Evolutionary conservation across 2,329 filamentous ascomycete genomes (phyloP), one percentile per base, ranked within the genome.

Genomic region (Paramyrothecium sp.): DNA sequence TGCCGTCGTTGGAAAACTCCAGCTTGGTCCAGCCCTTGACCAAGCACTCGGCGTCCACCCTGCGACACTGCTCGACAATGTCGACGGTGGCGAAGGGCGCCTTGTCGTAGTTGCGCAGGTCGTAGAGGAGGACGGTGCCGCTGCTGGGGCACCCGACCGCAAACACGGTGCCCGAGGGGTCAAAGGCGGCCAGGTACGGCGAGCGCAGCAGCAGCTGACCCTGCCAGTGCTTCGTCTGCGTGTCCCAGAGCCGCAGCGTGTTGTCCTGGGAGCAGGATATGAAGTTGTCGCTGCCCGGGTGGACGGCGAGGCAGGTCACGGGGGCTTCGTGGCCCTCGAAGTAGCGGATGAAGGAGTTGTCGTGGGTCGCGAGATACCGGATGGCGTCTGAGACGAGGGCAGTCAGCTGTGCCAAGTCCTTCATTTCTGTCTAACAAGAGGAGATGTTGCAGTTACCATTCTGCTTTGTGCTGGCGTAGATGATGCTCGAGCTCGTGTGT

Each of bases 1-100:
- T 96, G 19, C 95, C 95, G 67, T 99, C 95, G 67, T 99, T 99
- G 57, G 91, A 95, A 71, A 99, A 98, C 67, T 97, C 92, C 47
- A 99, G 81, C 65, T 90, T 92, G 2, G 91, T 95, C 95, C 95
- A 99, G 12, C 88, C 88, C 54, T 82, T 82, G 59, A 84, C 78
- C 1, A 82, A 74, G 54, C 89, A 86, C 51, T 88, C 83, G 7
- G 80, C 73, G 61, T 84, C 78, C 53, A 79, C 66, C 67, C 75
- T 58, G 67, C 76, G 69, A 50, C 78, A 77, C 53, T 80, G 75
- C 56, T 88, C 85, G 22, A 86, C 75, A 17, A 98, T 79, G 68
- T 98, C 94, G 67, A 98, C 95, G 10, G 85, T 90, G 12, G 88
- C 84, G 67, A 99, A 96, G 0, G 95, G 95, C 4, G 89, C 86